Evolutionary conservation across 371 early-diverging fungal species (phyloP).

Genomic region (Dinochytrium kinnereticum): DNA sequence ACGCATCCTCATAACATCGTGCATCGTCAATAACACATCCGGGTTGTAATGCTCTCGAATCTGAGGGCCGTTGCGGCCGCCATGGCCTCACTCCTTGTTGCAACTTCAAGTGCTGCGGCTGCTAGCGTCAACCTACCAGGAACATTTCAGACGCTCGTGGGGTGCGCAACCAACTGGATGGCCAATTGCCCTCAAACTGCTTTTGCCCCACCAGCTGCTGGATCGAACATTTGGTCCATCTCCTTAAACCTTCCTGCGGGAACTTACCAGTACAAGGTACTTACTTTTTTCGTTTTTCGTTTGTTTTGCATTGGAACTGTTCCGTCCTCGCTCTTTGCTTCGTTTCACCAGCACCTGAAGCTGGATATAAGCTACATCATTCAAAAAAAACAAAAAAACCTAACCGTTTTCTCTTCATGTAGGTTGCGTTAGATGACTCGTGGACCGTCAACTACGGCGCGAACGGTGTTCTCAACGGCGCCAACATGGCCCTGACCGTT

Average conservation of each 20-base stretch:
- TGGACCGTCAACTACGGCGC: background rate
- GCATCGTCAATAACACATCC: background rate
- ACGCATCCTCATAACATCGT: no score
- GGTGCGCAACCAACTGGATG: background rate
- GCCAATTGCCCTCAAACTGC: background rate
- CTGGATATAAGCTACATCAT: no score
- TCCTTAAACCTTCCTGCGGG: background rate
- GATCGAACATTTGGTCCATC: background rate
- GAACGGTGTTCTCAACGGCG: background rate
- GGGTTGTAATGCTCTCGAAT: background rate
- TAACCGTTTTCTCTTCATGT: no score
- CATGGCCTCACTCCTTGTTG: background rate
- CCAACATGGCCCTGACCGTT: background rate
- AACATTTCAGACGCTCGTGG: background rate
- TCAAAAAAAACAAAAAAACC: no score
- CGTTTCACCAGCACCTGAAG: no score
- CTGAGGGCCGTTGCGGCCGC: background rate
- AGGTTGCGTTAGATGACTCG: background rate
- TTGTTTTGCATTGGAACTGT: no score
- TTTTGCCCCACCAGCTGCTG: background rate
- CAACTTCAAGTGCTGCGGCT: background rate
- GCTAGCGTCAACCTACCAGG: background rate
- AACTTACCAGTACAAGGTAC: background rate
- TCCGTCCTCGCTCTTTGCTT: no score
- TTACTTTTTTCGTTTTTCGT: no score